A percentile compares a stretch with the other conserved stretches of the same genome.
These are phyloP conservation scores for Filosporella fistucella DNA, from an alignment of 495 filamentous ascomycete species.

Conservation along the genomic window DNA sequence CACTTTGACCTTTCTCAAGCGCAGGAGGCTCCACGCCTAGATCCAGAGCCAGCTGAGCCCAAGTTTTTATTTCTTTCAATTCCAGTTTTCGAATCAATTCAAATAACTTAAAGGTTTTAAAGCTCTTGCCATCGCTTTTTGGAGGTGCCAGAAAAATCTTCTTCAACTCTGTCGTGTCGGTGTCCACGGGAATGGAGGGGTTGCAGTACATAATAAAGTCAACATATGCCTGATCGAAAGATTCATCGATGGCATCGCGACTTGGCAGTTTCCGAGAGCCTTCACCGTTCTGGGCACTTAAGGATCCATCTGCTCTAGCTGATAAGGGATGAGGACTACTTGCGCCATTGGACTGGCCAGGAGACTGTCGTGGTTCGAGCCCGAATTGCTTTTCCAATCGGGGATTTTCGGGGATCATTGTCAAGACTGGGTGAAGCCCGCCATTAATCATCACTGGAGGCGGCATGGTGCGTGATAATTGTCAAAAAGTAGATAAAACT, in stretches of 20 bases:
- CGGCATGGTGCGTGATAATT: too few relatives aligned
- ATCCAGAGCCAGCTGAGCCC: constrained; percentile 85
- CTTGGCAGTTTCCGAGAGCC: constrained; percentile 50
- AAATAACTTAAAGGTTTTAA: constrained; percentile 78
- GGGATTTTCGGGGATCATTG: constrained; percentile 1
- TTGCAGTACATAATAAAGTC: constrained; percentile 91
- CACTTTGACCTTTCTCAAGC: constrained; percentile 80
- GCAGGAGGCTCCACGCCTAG: constrained; percentile 88
- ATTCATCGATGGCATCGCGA: constrained; percentile 62
- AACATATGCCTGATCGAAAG: constrained; percentile 84
- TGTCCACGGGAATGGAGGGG: constrained; percentile 65
- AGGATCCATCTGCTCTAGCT: not conserved
- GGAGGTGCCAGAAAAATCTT: constrained; percentile 82
- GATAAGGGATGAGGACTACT: not conserved
- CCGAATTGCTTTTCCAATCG: constrained; percentile 9
- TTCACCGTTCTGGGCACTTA: not conserved
- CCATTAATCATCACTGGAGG: constrained; percentile 1
- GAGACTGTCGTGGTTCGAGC: not conserved
- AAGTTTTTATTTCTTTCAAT: constrained; percentile 89
- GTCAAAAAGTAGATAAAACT: too few relatives aligned
- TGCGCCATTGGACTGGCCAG: not conserved
- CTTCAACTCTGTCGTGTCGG: constrained; percentile 67
- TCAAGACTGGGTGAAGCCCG: not conserved
- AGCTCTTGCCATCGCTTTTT: constrained; percentile 88
- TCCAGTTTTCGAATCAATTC: constrained; percentile 81